phyloP scores from a whole-genome alignment of 176 grass and related monocot genomes.

The Zea mays region Zm-B73-REFERENCE-NAM-5.0 NC_050104.1:14991001-14991500 shows the following conservation, averaged over 20 bases:
- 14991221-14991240: slow-evolving; percentile 21
- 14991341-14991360: not conserved
- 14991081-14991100: not conserved
- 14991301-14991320: not conserved
- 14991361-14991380: not conserved
- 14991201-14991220: not conserved
- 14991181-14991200: slow-evolving; percentile 12
- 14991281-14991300: not conserved
- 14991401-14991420: not conserved
- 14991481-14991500: not conserved
- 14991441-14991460: not conserved
- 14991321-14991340: slow-evolving; percentile 1
- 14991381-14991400: not conserved
- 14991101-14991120: not conserved
- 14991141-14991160: not conserved
- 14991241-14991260: slow-evolving; percentile 14
- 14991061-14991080: not conserved
- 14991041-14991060: not conserved
- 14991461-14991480: not conserved
- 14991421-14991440: not conserved
- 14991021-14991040: not conserved
- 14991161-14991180: not conserved
- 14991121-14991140: not conserved
- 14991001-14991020: not conserved
- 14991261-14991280: slow-evolving; percentile 27